Percentiles rank a stretch among this genome's conserved stretches.
Evolutionary conservation across 306 rosid genomes (phyloP).

Genomic region (Betula pendula): DNA sequence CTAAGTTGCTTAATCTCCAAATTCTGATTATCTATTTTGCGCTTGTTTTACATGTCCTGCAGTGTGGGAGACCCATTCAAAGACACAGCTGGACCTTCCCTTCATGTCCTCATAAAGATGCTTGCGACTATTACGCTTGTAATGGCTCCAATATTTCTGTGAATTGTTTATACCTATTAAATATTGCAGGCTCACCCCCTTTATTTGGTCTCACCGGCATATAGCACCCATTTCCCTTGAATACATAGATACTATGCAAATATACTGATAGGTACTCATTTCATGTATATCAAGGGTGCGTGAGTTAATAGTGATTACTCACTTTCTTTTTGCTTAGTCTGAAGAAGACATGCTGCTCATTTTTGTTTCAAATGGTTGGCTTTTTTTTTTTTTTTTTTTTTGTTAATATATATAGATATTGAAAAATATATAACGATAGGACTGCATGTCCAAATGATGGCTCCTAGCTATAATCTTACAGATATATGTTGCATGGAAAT

Average conservation of each 20-base stretch:
- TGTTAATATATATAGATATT: no score
- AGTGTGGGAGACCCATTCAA: conserved; percentile 99
- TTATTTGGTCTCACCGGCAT: conserved; percentile 37
- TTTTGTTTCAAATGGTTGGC: conserved; percentile 12
- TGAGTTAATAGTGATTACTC: conserved; percentile 40
- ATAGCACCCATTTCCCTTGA: conserved; percentile 42
- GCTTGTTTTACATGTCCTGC: conserved; percentile 28
- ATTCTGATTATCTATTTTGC: not conserved
- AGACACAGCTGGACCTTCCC: conserved; percentile 98
- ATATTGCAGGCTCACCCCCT: not conserved
- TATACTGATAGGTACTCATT: conserved; percentile 44
- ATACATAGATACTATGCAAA: conserved; percentile 41
- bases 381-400: not conserved
- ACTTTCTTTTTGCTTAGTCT: conserved; percentile 27
- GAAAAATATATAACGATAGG: no score
- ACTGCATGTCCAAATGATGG: no score
- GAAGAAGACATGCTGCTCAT: conserved; percentile 34
- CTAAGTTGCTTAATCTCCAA: not conserved
- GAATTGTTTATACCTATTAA: conserved; percentile 42
- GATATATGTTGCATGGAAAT: no score
- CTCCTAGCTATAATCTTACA: no score
- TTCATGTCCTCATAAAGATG: conserved; percentile 97
- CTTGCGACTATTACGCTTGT: conserved; percentile 93
- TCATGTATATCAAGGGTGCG: conserved; percentile 52
- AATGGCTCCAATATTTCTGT: conserved; percentile 97